These are phyloP conservation scores for Phyllosticta paracitricarpa DNA, from an alignment of 2,329 filamentous ascomycete genomes.

Conservation along the genomic window DNA sequence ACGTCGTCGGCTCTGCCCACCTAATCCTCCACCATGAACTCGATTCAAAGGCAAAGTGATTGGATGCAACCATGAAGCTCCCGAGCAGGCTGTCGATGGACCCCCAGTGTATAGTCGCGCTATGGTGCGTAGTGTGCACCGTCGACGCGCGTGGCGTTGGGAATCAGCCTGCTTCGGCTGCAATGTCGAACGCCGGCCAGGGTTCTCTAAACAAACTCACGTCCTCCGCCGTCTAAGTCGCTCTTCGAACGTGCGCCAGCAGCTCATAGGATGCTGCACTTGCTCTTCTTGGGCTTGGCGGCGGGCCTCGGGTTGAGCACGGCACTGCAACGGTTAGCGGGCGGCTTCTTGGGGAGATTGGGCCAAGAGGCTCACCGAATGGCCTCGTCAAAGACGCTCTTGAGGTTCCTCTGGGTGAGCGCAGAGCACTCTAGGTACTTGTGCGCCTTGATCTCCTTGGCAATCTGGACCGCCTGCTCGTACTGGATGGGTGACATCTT, in stretches of 20 bases:
- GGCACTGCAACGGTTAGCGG: conserved; percentile 19
- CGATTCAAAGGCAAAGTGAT: background rate
- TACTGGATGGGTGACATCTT: conserved; percentile 97
- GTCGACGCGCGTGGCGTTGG: background rate
- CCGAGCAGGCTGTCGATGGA: conserved; percentile 4
- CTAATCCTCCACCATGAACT: conserved; percentile 2
- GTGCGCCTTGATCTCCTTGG: conserved; percentile 89
- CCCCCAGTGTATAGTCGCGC: background rate
- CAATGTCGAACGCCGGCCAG: background rate
- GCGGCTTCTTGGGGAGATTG: background rate
- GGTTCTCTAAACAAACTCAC: background rate
- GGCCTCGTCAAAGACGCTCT: conserved; percentile 97
- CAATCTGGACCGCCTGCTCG: conserved; percentile 77
- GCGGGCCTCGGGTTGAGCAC: conserved; percentile 31
- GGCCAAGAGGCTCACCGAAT: conserved; percentile 61
- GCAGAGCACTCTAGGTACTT: conserved; percentile 98
- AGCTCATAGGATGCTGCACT: conserved; percentile 21
- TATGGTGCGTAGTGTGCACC: background rate
- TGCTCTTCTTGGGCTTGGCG: conserved; percentile 19
- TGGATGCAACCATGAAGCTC: conserved; percentile 1
- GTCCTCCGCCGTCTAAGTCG: background rate
- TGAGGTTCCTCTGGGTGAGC: conserved; percentile 89
- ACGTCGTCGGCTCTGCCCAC: background rate
- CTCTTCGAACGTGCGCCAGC: background rate
- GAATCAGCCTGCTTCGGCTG: background rate